These are phyloP conservation scores for Mycothermus thermophilus DNA, from an alignment of 495 filamentous ascomycete genomes.

Conservation along the genomic window DNA sequence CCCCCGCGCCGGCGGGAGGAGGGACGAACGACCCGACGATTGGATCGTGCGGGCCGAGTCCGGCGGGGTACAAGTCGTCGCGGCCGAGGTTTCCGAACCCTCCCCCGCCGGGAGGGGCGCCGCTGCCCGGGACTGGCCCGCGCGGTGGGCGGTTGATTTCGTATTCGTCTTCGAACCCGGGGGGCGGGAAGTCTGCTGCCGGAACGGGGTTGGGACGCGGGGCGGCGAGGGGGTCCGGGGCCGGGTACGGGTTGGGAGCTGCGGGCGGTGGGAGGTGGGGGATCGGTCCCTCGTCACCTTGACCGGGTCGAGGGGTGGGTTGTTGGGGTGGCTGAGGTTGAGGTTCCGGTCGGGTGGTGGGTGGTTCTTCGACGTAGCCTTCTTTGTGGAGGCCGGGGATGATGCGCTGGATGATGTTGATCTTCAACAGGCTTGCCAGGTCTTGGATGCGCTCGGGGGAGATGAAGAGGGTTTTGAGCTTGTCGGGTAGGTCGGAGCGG, in stretches of 20 bases:
- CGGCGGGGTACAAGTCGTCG: slow-evolving; percentile 75
- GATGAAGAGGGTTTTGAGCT: slow-evolving; percentile 59
- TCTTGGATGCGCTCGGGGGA: slow-evolving; percentile 51
- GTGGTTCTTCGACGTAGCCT: slow-evolving; percentile 50
- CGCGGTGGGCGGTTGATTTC: slow-evolving; percentile 60
- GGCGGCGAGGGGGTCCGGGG: slow-evolving; percentile 41
- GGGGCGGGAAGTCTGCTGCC: slow-evolving; percentile 65
- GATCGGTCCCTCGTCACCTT: too few species aligned
- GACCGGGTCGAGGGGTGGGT: slow-evolving; percentile 15
- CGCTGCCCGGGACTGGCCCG: slow-evolving; percentile 22
- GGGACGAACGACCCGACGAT: slow-evolving; percentile 51
- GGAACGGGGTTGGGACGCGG: slow-evolving; percentile 53
- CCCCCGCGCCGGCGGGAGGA: too few species aligned
- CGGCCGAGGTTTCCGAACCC: slow-evolving; percentile 47
- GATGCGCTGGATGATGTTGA: slow-evolving; percentile 67
- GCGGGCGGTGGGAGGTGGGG: slow-evolving; percentile 41
- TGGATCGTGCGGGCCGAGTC: slow-evolving; percentile 75
- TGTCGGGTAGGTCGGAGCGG: slow-evolving; percentile 25
- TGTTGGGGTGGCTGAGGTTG: slow-evolving; percentile 17
- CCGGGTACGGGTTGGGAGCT: slow-evolving; percentile 49
- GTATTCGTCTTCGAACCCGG: slow-evolving; percentile 88
- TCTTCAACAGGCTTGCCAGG: slow-evolving; percentile 52
- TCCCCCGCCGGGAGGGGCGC: slow-evolving; percentile 27
- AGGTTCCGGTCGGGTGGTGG: slow-evolving; percentile 19
- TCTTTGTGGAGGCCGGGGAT: slow-evolving; percentile 60